Percentiles rank a stretch among this genome's conserved stretches.
Conservation (phyloP, 768 basidiomycete species). For the Arthromyces matolae region DNA sequence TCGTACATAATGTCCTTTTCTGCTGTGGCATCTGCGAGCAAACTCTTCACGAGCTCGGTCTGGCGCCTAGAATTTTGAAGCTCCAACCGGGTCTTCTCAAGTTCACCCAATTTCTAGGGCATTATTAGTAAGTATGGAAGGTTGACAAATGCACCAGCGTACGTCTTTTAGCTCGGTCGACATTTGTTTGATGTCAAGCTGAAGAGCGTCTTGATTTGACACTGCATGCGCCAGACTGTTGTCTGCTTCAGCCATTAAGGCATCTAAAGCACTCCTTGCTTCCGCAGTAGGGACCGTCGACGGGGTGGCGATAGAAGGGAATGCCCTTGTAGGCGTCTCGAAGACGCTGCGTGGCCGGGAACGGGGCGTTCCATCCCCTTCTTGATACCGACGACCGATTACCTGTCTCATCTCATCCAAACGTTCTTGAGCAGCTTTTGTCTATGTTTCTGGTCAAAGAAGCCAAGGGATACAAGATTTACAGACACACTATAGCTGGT, state of each 20-base stretch:
- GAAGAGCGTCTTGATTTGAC: constrained; percentile 53
- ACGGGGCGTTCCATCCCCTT: constrained; percentile 46
- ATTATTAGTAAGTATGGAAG: not conserved
- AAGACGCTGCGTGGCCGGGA: constrained; percentile 41
- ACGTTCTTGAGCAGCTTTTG: constrained; percentile 69
- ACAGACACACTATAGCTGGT: constrained; percentile 38
- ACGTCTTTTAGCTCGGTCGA: constrained; percentile 58
- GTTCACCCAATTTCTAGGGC: constrained; percentile 53
- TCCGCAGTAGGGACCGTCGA: constrained; percentile 31
- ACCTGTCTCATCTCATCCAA: constrained; percentile 81
- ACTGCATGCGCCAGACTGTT: constrained; percentile 47
- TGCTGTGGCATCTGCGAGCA: constrained; percentile 70
- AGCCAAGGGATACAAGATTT: not conserved
- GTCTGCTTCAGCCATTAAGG: constrained; percentile 56
- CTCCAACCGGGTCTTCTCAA: constrained; percentile 60
- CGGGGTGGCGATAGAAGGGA: constrained; percentile 2
- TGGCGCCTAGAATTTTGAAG: constrained; percentile 69
- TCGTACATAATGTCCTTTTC: constrained; percentile 95
- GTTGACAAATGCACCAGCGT: constrained; percentile 12
- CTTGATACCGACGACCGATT: constrained; percentile 51
- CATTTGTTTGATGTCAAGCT: constrained; percentile 46
- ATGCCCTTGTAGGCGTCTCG: constrained; percentile 26
- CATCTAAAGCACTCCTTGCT: constrained; percentile 47
- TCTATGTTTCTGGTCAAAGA: constrained; percentile 36
- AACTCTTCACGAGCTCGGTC: constrained; percentile 73